Conservation (phyloP, 2,329 filamentous ascomycete genomes). For the Ceratocystis destructans region DNA sequence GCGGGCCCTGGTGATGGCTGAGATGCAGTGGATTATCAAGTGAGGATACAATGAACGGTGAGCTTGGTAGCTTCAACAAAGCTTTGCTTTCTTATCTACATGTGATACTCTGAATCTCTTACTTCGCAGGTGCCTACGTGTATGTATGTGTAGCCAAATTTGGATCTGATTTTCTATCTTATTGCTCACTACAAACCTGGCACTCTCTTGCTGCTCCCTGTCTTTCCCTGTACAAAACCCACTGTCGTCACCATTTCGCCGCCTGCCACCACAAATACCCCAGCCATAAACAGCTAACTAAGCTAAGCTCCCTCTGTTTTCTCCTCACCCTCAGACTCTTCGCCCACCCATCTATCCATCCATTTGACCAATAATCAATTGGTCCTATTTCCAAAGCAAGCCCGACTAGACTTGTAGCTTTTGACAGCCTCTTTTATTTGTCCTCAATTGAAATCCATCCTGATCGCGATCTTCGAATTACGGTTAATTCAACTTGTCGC, state of each 20-base stretch:
- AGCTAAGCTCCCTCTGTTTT: neutral
- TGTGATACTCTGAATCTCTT: neutral
- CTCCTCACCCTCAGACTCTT: neutral
- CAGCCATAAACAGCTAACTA: neutral
- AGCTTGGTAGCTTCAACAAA: neutral
- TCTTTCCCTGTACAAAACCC: neutral
- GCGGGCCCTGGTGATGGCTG: neutral
- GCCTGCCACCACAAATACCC: slow-evolving; percentile 8
- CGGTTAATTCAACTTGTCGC: too few relatives aligned
- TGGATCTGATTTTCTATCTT: neutral
- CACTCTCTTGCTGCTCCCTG: neutral
- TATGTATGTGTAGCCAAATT: too few relatives aligned
- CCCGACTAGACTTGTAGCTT: too few relatives aligned
- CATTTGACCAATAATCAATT: neutral
- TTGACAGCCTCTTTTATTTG: too few relatives aligned
- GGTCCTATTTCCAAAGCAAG: too few relatives aligned
- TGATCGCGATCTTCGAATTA: too few relatives aligned
- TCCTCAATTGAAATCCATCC: too few relatives aligned
- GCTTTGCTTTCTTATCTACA: neutral
- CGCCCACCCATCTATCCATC: neutral
- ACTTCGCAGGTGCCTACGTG: too few relatives aligned
- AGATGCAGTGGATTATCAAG: neutral
- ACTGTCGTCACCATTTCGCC: slow-evolving; percentile 17
- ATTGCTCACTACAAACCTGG: neutral
- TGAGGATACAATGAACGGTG: neutral